These are phyloP conservation scores for Myriosclerotinia duriaeana DNA, from an alignment of 2,329 filamentous ascomycete genomes.

Conservation along the genomic window DNA sequence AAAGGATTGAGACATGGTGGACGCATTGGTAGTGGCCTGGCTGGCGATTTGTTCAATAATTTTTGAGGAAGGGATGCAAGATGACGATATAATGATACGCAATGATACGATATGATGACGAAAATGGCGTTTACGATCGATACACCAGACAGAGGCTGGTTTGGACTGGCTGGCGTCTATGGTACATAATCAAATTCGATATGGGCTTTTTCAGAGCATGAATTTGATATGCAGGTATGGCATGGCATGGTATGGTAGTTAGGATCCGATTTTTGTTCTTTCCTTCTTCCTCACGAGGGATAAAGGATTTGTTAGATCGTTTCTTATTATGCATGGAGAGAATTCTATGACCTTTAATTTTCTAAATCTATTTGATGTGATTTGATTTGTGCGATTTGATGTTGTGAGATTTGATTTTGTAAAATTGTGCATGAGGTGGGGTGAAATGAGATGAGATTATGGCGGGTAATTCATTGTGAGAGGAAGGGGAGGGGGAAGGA, in stretches of 20 bases:
- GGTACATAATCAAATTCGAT: not conserved
- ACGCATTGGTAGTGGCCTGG: not conserved
- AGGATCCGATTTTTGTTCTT: not conserved
- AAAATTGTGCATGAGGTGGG: not conserved
- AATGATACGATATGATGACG: not conserved
- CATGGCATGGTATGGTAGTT: constrained; percentile 1
- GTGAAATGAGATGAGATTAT: not conserved
- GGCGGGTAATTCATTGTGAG: no score
- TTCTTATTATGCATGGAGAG: not conserved
- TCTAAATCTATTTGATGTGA: not conserved
- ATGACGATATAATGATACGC: not conserved
- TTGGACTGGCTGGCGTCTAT: constrained; percentile 12
- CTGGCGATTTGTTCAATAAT: constrained; percentile 17
- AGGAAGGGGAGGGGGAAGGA: not conserved
- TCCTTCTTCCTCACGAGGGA: not conserved
- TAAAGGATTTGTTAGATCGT: not conserved
- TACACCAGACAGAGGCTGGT: not conserved
- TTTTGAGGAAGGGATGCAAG: not conserved
- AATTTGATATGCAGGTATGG: not conserved
- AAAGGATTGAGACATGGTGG: constrained; percentile 25
- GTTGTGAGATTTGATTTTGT: not conserved
- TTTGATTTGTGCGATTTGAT: not conserved
- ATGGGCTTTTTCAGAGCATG: not conserved
- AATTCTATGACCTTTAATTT: not conserved
- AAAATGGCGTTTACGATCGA: constrained; percentile 9